Conservation (phyloP, 371 early-diverging fungal species). For the Parasitella parasitica region DNA sequence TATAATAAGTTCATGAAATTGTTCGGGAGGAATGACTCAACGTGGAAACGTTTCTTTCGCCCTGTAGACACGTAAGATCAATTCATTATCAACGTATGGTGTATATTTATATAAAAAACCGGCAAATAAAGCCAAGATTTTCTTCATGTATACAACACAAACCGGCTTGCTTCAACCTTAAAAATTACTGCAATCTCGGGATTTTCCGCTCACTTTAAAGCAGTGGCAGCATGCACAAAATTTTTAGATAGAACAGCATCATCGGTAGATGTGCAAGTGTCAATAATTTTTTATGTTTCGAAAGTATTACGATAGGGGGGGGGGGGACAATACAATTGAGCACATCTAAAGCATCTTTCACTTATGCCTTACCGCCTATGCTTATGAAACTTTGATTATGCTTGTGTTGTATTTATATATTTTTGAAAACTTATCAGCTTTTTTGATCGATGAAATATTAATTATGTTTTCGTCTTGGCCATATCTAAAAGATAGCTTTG, state of each 20-base stretch:
- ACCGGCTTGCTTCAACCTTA: background rate
- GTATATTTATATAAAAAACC: background rate
- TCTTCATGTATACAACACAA: background rate
- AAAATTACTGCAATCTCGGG: background rate
- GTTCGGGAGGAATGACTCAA: no score
- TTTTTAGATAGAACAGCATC: background rate
- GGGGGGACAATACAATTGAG: no score
- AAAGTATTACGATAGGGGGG: no score
- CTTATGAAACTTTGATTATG: no score
- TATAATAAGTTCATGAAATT: no score
- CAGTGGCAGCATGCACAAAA: background rate
- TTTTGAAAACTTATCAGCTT: background rate
- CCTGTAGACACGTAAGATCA: background rate
- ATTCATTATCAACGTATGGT: background rate
- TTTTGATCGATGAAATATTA: background rate
- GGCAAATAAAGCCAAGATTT: background rate
- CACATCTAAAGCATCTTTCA: no score
- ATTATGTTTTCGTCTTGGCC: background rate
- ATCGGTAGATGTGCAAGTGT: no score
- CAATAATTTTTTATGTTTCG: no score
- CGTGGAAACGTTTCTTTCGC: no score
- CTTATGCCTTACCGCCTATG: no score
- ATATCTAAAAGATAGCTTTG: slow-evolving; percentile 6
- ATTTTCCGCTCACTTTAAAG: background rate
- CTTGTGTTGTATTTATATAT: background rate